These are phyloP conservation scores for Saccharomycopsis babjevae DNA, from an alignment of 805 yeast genomes.

Conservation along the genomic window DNA sequence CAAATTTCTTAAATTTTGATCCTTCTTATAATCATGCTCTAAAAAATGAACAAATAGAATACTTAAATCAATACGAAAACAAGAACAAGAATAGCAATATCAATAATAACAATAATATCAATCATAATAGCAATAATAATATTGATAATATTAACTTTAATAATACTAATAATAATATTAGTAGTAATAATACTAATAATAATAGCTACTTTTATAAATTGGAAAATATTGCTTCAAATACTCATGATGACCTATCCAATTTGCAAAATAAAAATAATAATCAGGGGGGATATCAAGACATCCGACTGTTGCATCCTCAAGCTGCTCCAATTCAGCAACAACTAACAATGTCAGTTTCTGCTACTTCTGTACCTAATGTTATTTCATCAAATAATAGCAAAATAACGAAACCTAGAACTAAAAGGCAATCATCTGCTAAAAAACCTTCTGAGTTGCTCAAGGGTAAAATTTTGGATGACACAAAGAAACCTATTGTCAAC, in stretches of 20 bases:
- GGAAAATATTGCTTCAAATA: neutral
- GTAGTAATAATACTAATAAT: neutral
- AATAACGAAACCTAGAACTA: neutral
- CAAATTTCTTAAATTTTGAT: neutral
- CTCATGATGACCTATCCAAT: neutral
- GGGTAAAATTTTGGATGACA: neutral
- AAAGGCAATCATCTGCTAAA: neutral
- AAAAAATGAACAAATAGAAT: neutral
- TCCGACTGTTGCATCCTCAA: neutral
- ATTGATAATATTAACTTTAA: neutral
- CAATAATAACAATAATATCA: neutral
- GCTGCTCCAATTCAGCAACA: neutral
- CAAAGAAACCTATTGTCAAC: constrained; percentile 3
- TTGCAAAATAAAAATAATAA: neutral
- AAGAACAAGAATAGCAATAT: neutral
- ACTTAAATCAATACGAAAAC: neutral
- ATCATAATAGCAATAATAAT: neutral
- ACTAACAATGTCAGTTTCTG: constrained; percentile 1
- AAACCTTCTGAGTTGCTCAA: neutral
- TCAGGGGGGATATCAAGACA: neutral
- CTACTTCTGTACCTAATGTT: neutral
- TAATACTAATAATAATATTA: neutral
- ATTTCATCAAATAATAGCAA: neutral
- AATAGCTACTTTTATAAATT: neutral
- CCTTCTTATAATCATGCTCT: neutral